phyloP scores from a whole-genome alignment of 768 basidiomycete species.

The Suillus fuscotomentosus region DNA sequence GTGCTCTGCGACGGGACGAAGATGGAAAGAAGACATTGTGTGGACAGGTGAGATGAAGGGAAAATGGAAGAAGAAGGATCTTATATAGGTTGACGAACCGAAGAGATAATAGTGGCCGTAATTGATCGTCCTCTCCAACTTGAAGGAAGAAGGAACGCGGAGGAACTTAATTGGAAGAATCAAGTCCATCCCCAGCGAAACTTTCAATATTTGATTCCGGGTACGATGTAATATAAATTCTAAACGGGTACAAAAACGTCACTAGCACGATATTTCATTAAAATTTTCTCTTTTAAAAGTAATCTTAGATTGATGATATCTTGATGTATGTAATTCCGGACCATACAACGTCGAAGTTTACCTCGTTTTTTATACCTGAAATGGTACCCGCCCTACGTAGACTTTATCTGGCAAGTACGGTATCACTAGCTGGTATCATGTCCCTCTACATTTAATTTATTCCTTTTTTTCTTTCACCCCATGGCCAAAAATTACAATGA shows the following conservation, averaged over 20 bases:
- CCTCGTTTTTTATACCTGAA: slow-evolving; percentile 25
- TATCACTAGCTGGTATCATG: not conserved
- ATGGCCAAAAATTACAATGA: not conserved
- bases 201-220: slow-evolving; percentile 23
- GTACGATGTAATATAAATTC: not conserved
- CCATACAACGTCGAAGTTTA: slow-evolving; percentile 19
- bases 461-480: not conserved
- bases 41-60: slow-evolving; percentile 12
- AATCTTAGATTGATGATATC: slow-evolving; percentile 14
- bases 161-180: slow-evolving; percentile 15
- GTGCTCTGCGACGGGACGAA: slow-evolving; percentile 52
- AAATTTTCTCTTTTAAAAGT: slow-evolving; percentile 27
- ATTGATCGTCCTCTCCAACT: slow-evolving; percentile 22
- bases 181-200: slow-evolving; percentile 17
- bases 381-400: not conserved
- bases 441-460: not conserved
- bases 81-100: slow-evolving; percentile 19
- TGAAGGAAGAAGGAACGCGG: slow-evolving; percentile 12
- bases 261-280: not conserved
- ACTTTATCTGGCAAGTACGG: slow-evolving; percentile 6
- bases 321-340: slow-evolving; percentile 10
- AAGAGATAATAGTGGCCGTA: slow-evolving; percentile 16
- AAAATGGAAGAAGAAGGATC: slow-evolving; percentile 11
- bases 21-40: slow-evolving; percentile 43
- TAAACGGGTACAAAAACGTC: not conserved